A percentile compares a stretch with the other conserved stretches of the same genome.
Evolutionary conservation across 78 protist genomes (phyloP).

Genomic region (Dictyostelium brefeldianum): DNA sequence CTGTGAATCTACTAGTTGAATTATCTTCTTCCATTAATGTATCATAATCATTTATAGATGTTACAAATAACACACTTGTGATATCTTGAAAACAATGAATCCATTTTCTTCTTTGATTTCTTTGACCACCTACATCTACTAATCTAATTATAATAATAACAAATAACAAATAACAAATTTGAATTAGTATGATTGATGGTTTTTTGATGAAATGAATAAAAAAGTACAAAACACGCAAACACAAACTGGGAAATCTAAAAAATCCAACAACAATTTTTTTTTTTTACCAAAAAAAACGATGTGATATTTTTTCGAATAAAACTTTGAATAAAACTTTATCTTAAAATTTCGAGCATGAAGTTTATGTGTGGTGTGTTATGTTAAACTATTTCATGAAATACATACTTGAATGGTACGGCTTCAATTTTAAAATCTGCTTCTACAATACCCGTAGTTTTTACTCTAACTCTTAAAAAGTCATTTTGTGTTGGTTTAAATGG

Average conservation of each 20-base stretch:
- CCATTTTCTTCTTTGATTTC: constrained; percentile 95
- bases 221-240: background rate
- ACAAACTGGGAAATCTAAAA: background rate
- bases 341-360: no score
- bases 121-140: constrained; percentile 96
- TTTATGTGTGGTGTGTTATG: no score
- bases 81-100: constrained; percentile 93
- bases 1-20: constrained; percentile 59
- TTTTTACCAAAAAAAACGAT: no score
- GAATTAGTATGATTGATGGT: background rate
- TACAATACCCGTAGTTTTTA: constrained; percentile 86
- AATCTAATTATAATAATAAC: constrained; percentile 40
- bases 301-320: no score
- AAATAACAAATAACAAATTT: background rate
- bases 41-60: constrained; percentile 83
- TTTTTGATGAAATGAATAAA: background rate
- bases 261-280: background rate
- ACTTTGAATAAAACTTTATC: no score
- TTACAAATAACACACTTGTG: constrained; percentile 87
- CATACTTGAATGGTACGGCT: constrained; percentile 68
- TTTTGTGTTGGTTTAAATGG: constrained; percentile 82
- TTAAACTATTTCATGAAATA: background rate
- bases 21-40: constrained; percentile 84
- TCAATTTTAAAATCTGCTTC: constrained; percentile 80
- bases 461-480: constrained; percentile 86